These are phyloP conservation scores for Nothophytophthora sp. DNA, from an alignment of 352 stramenopile species.

Conservation along the genomic window DNA sequence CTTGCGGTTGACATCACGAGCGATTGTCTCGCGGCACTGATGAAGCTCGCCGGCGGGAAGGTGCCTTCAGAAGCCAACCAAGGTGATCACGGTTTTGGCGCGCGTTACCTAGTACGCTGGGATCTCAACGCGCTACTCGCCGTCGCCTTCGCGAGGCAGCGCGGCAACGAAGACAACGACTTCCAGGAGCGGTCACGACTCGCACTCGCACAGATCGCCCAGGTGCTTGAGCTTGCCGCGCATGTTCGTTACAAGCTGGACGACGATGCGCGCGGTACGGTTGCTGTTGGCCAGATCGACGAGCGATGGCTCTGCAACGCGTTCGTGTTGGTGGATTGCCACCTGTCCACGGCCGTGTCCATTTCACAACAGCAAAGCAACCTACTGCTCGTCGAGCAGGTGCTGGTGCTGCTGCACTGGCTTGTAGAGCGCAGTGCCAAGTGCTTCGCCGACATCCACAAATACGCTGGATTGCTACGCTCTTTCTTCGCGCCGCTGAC, in stretches of 20 bases:
- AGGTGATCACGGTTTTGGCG: constrained; percentile 34
- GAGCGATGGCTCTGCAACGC: constrained; percentile 22
- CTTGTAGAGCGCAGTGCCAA: constrained; percentile 16
- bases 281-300: constrained; percentile 21
- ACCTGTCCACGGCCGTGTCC: neutral
- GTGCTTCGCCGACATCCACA: constrained; percentile 33
- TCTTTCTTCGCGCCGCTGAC: constrained; percentile 21
- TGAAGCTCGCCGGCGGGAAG: constrained; percentile 35
- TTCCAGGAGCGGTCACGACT: constrained; percentile 43
- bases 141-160: constrained; percentile 38
- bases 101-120: constrained; percentile 54
- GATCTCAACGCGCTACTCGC: constrained; percentile 43
- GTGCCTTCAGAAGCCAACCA: constrained; percentile 6
- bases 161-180: constrained; percentile 35
- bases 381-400: constrained; percentile 27
- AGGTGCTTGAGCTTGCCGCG: constrained; percentile 31
- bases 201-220: constrained; percentile 24
- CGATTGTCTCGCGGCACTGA: constrained; percentile 35
- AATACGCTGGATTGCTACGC: constrained; percentile 24
- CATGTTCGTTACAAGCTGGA: constrained; percentile 21
- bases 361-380: neutral
- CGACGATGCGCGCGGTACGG: constrained; percentile 11
- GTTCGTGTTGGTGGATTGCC: constrained; percentile 19
- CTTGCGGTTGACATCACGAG: constrained; percentile 11
- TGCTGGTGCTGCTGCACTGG: constrained; percentile 36